Base-by-base conservation (phyloP, 768 basidiomycete species). In the Boletus eberwhitei region DNA sequence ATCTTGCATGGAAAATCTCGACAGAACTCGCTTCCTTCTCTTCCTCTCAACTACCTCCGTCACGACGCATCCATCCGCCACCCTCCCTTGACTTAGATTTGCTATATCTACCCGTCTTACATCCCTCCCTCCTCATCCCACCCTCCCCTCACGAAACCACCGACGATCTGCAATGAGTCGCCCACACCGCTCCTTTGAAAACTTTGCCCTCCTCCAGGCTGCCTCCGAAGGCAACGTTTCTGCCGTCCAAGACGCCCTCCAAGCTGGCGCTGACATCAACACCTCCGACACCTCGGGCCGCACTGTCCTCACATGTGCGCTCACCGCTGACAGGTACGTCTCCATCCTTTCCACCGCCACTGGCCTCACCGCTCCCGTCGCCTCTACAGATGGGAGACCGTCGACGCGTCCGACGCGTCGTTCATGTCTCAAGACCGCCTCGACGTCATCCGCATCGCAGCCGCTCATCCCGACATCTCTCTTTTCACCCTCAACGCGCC, bases 401-500 rank as follows among this genome's bases (percentile, higher is more conserved):
- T 85, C 48, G 80, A 88, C 81, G 80, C 84, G 78, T 80, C 78
- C 53, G 79, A 85, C 81, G 82, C 85, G 81, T 84, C 83, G 4
- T 84, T 83, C 59, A 76, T 83, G 76, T 82, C 82, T 0, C 68
- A 71, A 48, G 74, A 71, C 57, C 85, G 87, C 39, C 73, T 90
- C 47, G 71, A 77, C 40, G 76, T 81, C 41, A 79, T 91, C 53
- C 79, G 78, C 52, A 73, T 77, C 17, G 73, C 90, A 24, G 70
- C 84, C 16, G 70, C 67, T 9, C 84, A 83, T 53, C 77, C 79
- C 2, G 75, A 83, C 44, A 78, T 86, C 13, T 84, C 87, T 11
- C 74, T 92, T 14, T 79, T 79, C 64, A 84, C 86, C 17, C 73
- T 92, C 39, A 91, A 92, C 66, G 82, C 85, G n/a, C 85, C 88